phyloP scores from a whole-genome alignment of 2,329 filamentous ascomycete species.

The Elsinoe perseae region DNA sequence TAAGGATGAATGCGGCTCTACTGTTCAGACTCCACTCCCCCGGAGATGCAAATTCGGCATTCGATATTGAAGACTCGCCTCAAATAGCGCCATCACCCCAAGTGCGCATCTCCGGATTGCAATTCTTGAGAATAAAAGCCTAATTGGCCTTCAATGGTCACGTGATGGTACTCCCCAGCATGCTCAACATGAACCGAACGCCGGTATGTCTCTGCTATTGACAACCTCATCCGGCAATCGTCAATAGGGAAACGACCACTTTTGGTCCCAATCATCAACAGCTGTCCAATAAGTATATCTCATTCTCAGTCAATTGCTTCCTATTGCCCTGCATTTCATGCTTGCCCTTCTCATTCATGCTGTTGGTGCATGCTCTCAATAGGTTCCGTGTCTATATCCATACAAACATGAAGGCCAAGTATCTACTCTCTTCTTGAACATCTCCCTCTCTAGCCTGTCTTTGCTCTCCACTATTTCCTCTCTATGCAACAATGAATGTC shows the following conservation, averaged over 20 bases:
- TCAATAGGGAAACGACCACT: slow-evolving; percentile 3
- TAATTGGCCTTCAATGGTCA: neutral
- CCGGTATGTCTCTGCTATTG: slow-evolving; percentile 17
- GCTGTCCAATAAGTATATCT: neutral
- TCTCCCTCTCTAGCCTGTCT: neutral
- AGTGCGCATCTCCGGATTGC: neutral
- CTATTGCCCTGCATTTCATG: neutral
- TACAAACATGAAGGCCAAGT: neutral
- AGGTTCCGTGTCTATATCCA: neutral
- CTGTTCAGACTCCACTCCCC: neutral
- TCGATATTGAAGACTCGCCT: neutral
- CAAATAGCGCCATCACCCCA: neutral
- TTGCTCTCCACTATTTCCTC: neutral
- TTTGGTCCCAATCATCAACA: neutral
- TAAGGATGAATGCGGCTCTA: slow-evolving; percentile 13
- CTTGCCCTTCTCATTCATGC: neutral
- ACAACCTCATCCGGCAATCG: slow-evolving; percentile 17
- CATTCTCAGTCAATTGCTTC: neutral
- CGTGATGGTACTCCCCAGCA: neutral
- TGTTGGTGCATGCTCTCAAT: slow-evolving; percentile 2
- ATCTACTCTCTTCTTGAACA: neutral
- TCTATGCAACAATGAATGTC: neutral
- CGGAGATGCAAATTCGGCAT: slow-evolving; percentile 2
- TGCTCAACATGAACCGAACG: neutral
- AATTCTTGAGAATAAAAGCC: neutral